Evolutionary conservation across 805 yeast genomes (phyloP).

Genomic region (Kodamaea sagamina): DNA sequence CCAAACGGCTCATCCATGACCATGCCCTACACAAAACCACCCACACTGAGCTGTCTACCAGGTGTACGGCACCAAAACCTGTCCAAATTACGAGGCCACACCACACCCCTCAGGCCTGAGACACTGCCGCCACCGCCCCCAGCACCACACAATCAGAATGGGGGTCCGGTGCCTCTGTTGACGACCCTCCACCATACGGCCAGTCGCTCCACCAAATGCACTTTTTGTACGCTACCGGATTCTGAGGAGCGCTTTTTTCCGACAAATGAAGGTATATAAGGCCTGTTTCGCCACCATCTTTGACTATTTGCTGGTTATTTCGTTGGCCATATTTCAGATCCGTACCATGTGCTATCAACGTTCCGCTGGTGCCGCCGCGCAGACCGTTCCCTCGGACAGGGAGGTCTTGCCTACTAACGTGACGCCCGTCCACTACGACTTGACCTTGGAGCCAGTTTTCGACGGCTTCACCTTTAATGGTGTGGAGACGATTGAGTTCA

Average conservation of each 20-base stretch:
- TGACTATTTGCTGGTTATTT: neutral
- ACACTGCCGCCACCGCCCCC: neutral
- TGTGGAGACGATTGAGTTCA: conserved; percentile 52
- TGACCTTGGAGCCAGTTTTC: conserved; percentile 47
- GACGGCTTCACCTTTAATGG: conserved; percentile 62
- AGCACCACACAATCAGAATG: no score
- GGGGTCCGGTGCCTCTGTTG: conserved; percentile 1
- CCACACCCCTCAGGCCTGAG: no score
- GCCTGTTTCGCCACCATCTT: neutral
- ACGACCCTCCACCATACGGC: neutral
- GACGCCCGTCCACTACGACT: conserved; percentile 42
- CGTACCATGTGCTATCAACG: conserved; percentile 10
- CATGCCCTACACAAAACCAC: no score
- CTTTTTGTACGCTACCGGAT: neutral
- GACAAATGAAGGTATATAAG: conserved; percentile 2
- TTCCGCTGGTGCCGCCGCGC: conserved; percentile 3
- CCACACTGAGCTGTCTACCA: no score
- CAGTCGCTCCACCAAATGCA: neutral
- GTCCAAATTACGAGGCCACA: no score
- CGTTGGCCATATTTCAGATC: conserved; percentile 1
- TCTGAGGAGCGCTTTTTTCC: neutral
- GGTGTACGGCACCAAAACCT: no score
- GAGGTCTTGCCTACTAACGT: conserved; percentile 47
- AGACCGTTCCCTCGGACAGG: conserved; percentile 21
- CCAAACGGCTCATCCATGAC: no score